These are phyloP conservation scores for Scedosporium aurantiacum DNA, from an alignment of 2,329 filamentous ascomycete genomes.

Conservation along the genomic window DNA sequence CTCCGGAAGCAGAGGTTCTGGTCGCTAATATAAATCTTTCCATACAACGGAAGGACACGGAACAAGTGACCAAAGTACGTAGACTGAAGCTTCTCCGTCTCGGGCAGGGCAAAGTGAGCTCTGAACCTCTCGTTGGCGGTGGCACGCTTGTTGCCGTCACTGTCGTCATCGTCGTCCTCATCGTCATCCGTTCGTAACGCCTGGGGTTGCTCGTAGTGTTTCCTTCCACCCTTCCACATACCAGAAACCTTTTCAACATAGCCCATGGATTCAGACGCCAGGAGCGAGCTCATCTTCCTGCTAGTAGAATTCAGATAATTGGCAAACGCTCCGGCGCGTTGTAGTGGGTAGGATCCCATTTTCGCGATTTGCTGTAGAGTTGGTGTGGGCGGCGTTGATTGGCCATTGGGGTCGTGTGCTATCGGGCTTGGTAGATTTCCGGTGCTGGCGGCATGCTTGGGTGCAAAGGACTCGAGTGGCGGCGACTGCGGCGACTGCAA, in stretches of 20 bases:
- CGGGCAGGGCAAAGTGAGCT: slow-evolving; percentile 79
- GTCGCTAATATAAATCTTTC: slow-evolving; percentile 90
- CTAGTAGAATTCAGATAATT: slow-evolving; percentile 71
- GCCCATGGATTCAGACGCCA: slow-evolving; percentile 87
- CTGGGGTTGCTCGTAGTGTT: slow-evolving; percentile 65
- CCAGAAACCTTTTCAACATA: slow-evolving; percentile 95
- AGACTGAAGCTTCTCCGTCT: slow-evolving; percentile 71
- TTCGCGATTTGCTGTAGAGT: slow-evolving; percentile 42
- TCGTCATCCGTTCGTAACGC: slow-evolving; percentile 43
- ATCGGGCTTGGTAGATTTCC: slow-evolving; percentile 22
- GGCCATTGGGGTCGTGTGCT: slow-evolving; percentile 13
- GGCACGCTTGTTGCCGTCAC: slow-evolving; percentile 49
- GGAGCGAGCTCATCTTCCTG: slow-evolving; percentile 67
- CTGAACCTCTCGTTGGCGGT: slow-evolving; percentile 72
- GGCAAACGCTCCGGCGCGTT: slow-evolving; percentile 72
- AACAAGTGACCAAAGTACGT: slow-evolving; percentile 91
- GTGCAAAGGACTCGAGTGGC: slow-evolving; percentile 7
- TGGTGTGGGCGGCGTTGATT: slow-evolving; percentile 20
- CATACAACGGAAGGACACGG: slow-evolving; percentile 80
- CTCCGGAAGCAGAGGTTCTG: slow-evolving; percentile 87
- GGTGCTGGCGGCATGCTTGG: slow-evolving; percentile 26
- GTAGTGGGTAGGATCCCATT: slow-evolving; percentile 65
- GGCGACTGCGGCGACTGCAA: background rate
- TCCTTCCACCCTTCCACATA: slow-evolving; percentile 88
- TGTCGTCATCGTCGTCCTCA: slow-evolving; percentile 33